A percentile compares a stretch with the other conserved stretches of the same genome.
Conservation (phyloP, 192 early-diverging fungal species). For the Coemansia sp. region DNA sequence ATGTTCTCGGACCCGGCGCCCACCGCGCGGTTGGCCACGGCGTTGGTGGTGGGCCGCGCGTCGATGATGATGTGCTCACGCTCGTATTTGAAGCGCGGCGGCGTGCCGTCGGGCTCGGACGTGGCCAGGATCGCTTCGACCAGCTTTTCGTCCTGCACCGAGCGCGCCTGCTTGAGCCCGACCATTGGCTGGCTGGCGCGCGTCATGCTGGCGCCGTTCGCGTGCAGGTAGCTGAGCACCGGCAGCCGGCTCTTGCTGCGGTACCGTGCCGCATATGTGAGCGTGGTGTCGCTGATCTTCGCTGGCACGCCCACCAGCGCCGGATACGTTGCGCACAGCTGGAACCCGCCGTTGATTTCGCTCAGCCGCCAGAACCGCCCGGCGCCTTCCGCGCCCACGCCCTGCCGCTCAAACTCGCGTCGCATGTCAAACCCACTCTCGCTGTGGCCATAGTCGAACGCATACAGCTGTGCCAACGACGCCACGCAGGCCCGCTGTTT, state of each 20-base stretch:
- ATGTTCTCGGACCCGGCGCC: conserved; percentile 94
- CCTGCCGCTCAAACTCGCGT: conserved; percentile 80
- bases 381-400: conserved; percentile 54
- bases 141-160: conserved; percentile 96
- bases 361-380: conserved; percentile 75
- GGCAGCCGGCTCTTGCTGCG: conserved; percentile 89
- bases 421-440: conserved; percentile 64
- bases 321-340: conserved; percentile 91
- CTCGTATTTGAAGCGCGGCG: conserved; percentile 46
- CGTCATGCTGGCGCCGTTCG: conserved; percentile 83
- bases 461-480: conserved; percentile 71
- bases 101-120: conserved; percentile 38
- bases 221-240: conserved; percentile 83
- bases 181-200: conserved; percentile 93
- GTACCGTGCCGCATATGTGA: conserved; percentile 85
- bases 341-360: conserved; percentile 67
- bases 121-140: conserved; percentile 87
- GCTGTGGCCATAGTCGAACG: conserved; percentile 63
- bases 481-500: conserved; percentile 77
- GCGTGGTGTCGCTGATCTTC: conserved; percentile 83
- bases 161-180: conserved; percentile 90
- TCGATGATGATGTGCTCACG: conserved; percentile 87
- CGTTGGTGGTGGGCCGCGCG: conserved; percentile 92
- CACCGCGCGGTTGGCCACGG: conserved; percentile 83
- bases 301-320: conserved; percentile 72